Evolutionary conservation across 208 protist genomes (phyloP), one percentile per base, ranked within the genome.

Genomic region (Vickermania spadyakhi): DNA sequence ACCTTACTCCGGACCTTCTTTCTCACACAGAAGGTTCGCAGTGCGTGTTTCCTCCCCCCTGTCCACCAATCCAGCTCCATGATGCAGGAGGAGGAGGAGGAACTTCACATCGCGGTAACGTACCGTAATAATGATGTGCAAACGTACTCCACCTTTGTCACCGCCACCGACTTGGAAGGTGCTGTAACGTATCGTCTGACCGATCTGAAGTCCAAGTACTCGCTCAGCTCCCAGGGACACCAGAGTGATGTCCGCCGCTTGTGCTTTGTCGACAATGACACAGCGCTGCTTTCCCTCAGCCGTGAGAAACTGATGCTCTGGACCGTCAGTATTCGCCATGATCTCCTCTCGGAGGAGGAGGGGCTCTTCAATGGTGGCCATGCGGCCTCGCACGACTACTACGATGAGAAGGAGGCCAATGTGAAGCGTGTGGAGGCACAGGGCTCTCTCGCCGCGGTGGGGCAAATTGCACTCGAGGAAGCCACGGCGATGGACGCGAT

Each of bases 111-210:
- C 56, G 78, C 79, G 27, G 82, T 94, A 23, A 87, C 74, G 3
- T 92, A 84, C 69, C 84, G 81, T 71, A 87, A 86, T 73, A 92
- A 94, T 68, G 81, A 64, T 1, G 80, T 90, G 22, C 74, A 77
- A 30, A 85, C 80, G 1, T 94, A 74, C 69, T 87, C 77, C 1
- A 89, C 84, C 3, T 55, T 65, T 28, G 71, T 89, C 45, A 89
- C 82, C 41, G 68, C 58, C 30, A 81, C 62, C 29, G 73, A 86
- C 2, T 56, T 82, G 28, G 73, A 82, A n/a, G 84, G 79, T 5
- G 70, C 69, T 3, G 63, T 79, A 21, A 79, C 70, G 58, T 76
- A 63, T 63, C 84, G 77, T 2, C 81, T 94, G 29, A 73, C 68
- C 14, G 84, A 94, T 66, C 72, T 94, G 22, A 75, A 74, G 30